A percentile compares a stretch with the other conserved stretches of the same genome.
Conservation (phyloP, 202 grass and related monocot species). For the Tripidium arundinaceum region DNA sequence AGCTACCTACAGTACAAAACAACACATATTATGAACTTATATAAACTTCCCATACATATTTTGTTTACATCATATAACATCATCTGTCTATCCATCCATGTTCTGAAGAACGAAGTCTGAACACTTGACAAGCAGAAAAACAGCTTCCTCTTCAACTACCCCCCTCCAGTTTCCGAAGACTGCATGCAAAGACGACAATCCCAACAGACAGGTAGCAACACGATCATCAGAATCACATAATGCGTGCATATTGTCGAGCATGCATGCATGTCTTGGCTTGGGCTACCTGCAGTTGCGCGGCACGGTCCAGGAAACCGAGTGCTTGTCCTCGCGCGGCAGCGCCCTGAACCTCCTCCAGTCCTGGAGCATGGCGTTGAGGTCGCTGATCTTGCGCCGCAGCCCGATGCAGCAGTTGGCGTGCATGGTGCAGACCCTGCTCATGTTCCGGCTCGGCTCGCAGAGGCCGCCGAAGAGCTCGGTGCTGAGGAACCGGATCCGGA, state of each 20-base stretch:
- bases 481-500: conserved; percentile 61
- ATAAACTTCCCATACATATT: neutral
- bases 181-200: conserved; percentile 7
- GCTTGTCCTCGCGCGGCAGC: neutral
- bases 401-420: conserved; percentile 81
- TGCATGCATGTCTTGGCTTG: neutral
- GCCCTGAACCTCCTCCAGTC: conserved; percentile 73
- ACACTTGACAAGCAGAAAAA: neutral
- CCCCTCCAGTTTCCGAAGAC: conserved; percentile 22
- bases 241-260: no score
- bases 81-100: neutral
- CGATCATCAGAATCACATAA: neutral
- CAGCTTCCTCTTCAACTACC: neutral
- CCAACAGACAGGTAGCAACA: neutral
- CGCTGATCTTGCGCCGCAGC: conserved; percentile 43
- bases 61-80: neutral
- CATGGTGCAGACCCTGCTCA: conserved; percentile 68
- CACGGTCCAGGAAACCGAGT: conserved; percentile 39
- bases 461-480: conserved; percentile 67
- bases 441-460: conserved; percentile 59
- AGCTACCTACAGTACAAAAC: neutral
- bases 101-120: neutral
- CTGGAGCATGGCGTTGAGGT: conserved; percentile 54
- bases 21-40: neutral
- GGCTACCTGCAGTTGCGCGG: conserved; percentile 59